Evolutionary conservation across 805 yeast genomes (phyloP), one percentile per base, ranked within the genome.

Genomic region (Starmerella vitae): DNA sequence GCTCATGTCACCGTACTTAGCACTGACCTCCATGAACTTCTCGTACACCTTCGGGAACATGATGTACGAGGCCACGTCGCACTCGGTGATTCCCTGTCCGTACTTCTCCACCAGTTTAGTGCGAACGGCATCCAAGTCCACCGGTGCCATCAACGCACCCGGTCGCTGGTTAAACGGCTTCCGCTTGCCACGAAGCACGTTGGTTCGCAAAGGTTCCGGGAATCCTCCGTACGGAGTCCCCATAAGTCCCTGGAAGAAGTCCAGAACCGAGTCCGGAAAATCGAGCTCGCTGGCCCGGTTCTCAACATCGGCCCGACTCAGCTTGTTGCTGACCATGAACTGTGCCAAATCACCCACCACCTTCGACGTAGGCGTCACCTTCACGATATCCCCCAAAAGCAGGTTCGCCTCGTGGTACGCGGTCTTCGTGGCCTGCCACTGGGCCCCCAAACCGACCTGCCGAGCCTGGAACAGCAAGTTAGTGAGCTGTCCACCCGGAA

Each of bases 331-430:
- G 44, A 91, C 98, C 98, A 91, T 91, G 58, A 91, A 91, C 67
- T 91, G 99, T n/a, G 98, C 98, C 64, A 91, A 74, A 59, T 91
- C 99, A 54, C 98, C 98, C 48, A 91, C 99, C 56, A 91, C 98
- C 70, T 91, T 91, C n/a, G 97, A 86, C 19, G 98, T 91, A 45
- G 99, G 99, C 9, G 99, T 91, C 38, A 91, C 99, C 68, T 91
- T 91, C 55, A 91, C 97, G 59, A 91, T 74, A 61, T 91, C 99
- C 47, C 99, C 99, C 48, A 91, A 71, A 47, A 91, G 70, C 54
- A 71, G 64, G 67, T 91, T 91, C 42, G 98, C 98, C 51, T 76
- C 78, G 61, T 78, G 78, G 65, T 91, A 91, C 20, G 95, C 91
- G 60, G 74, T 78, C 72, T 91, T 91, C 37, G 99, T 91, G 66